A percentile compares a stretch with the other conserved stretches of the same genome.
Evolutionary conservation across 2,329 filamentous ascomycete species (phyloP).

Genomic region (Boeremia lycopersici): DNA sequence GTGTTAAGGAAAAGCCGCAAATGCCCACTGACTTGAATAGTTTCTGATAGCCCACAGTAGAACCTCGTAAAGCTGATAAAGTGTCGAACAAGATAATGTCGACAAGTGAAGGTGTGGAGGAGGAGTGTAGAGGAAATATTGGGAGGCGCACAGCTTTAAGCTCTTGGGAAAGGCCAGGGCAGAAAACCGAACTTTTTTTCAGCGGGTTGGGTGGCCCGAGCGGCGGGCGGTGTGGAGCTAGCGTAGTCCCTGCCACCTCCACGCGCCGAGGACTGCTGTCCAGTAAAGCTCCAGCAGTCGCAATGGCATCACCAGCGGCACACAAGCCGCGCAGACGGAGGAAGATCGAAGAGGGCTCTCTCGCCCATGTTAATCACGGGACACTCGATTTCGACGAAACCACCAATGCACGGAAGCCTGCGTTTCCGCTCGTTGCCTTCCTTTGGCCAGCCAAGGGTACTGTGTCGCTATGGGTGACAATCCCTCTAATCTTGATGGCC

Average conservation of each 20-base stretch:
- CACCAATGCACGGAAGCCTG: conserved; percentile 62
- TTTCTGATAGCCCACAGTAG: conserved; percentile 45
- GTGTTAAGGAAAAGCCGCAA: conserved; percentile 49
- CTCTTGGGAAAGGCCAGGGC: conserved; percentile 2
- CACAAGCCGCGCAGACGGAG: conserved; percentile 53
- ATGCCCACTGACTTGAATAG: conserved; percentile 50
- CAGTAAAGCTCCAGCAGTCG: conserved; percentile 8
- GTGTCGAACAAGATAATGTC: conserved; percentile 12
- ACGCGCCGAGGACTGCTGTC: conserved; percentile 6
- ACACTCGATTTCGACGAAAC: conserved; percentile 52
- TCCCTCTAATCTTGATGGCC: conserved; percentile 86
- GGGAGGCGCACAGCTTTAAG: conserved; percentile 20
- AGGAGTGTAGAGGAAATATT: conserved; percentile 14
- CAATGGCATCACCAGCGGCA: conserved; percentile 42
- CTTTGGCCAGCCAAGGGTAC: conserved; percentile 88
- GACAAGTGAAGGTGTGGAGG: conserved; percentile 12
- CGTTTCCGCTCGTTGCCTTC: conserved; percentile 91
- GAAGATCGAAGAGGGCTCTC: conserved; percentile 49
- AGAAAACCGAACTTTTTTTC: conserved; percentile 9
- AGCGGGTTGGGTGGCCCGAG: conserved; percentile 2
- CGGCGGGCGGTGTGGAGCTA: conserved; percentile 9
- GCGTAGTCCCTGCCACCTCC: conserved; percentile 4
- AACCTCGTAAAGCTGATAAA: conserved; percentile 34
- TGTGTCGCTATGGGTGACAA: conserved; percentile 86
- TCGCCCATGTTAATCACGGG: conserved; percentile 50